A percentile compares a stretch with the other conserved stretches of the same genome.
These are phyloP conservation scores for Candida oleophila DNA, from an alignment of 805 yeast genomes.

Conservation along the genomic window DNA sequence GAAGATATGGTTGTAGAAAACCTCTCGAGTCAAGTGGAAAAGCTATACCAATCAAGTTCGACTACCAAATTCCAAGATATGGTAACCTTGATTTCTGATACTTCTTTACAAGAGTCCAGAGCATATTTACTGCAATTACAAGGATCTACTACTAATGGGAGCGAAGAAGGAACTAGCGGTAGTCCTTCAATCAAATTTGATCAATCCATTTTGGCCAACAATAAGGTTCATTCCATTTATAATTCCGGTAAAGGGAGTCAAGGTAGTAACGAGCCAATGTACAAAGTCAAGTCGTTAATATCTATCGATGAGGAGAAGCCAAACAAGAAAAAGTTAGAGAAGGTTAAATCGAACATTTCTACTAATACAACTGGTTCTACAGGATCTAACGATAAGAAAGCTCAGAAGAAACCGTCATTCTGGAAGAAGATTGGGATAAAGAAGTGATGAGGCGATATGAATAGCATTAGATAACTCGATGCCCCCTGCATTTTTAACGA, in stretches of 20 bases:
- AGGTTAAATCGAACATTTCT: conserved; percentile 6
- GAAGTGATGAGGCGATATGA: conserved; percentile 9
- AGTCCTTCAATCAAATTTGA: conserved; percentile 2
- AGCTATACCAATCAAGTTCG: background rate
- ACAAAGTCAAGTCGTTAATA: conserved; percentile 41
- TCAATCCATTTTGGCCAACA: conserved; percentile 19
- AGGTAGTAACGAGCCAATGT: conserved; percentile 19
- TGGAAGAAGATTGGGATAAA: conserved; percentile 25
- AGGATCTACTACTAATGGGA: conserved; percentile 2
- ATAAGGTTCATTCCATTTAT: conserved; percentile 38
- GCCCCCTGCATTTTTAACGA: background rate
- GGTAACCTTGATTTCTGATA: conserved; percentile 24
- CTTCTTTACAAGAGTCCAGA: conserved; percentile 26
- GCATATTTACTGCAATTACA: conserved; percentile 21
- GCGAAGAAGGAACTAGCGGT: background rate
- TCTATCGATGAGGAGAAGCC: conserved; percentile 29
- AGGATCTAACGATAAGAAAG: conserved; percentile 9
- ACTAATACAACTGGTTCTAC: conserved; percentile 8
- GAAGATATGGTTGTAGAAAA: background rate
- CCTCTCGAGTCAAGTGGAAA: background rate
- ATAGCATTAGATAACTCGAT: background rate
- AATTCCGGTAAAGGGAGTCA: conserved; percentile 15
- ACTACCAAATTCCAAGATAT: conserved; percentile 18
- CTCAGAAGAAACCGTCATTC: conserved; percentile 18
- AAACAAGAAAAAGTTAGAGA: conserved; percentile 19